phyloP scores from a whole-genome alignment of 352 stramenopile genomes.

The Thraustotheca clavata region DNA sequence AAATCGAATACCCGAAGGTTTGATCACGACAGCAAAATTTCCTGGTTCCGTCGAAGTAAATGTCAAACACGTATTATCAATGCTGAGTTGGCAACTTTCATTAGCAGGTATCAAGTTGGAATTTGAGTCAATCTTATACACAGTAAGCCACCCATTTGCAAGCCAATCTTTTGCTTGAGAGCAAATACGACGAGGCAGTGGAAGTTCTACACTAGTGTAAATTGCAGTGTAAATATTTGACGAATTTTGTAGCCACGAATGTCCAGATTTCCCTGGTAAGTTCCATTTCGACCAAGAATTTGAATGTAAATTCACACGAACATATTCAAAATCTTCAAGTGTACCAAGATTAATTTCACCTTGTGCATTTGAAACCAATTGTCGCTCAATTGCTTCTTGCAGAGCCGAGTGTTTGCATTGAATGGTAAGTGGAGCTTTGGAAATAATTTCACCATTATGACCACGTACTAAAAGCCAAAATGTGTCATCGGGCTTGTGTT shows the following conservation, averaged over 20 bases:
- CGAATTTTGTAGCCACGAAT: neutral
- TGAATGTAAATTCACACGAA: constrained; percentile 23
- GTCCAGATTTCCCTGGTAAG: constrained; percentile 22
- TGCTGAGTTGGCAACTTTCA: too few relatives aligned
- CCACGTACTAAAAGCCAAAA: constrained; percentile 34
- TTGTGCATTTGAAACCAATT: constrained; percentile 27
- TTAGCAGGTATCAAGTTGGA: too few relatives aligned
- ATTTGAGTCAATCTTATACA: too few relatives aligned
- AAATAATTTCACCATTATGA: constrained; percentile 43
- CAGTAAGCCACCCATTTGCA: neutral
- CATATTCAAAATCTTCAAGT: constrained; percentile 22
- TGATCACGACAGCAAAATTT: too few relatives aligned
- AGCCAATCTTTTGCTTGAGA: neutral
- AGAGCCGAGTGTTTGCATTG: constrained; percentile 28
- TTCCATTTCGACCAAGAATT: constrained; percentile 30
- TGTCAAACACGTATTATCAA: too few relatives aligned
- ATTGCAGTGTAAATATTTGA: neutral
- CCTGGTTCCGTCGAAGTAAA: too few relatives aligned
- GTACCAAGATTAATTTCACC: constrained; percentile 37
- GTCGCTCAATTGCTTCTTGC: constrained; percentile 8
- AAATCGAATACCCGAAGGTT: too few relatives aligned
- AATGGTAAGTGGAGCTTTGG: constrained; percentile 24
- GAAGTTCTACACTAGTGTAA: neutral
- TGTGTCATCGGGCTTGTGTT: constrained; percentile 17
- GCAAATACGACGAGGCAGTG: neutral